Evolutionary conservation across 1,284 basidiomycete genomes (phyloP), one percentile per base, ranked within the genome.

Genomic region (Schizophyllum amplum): DNA sequence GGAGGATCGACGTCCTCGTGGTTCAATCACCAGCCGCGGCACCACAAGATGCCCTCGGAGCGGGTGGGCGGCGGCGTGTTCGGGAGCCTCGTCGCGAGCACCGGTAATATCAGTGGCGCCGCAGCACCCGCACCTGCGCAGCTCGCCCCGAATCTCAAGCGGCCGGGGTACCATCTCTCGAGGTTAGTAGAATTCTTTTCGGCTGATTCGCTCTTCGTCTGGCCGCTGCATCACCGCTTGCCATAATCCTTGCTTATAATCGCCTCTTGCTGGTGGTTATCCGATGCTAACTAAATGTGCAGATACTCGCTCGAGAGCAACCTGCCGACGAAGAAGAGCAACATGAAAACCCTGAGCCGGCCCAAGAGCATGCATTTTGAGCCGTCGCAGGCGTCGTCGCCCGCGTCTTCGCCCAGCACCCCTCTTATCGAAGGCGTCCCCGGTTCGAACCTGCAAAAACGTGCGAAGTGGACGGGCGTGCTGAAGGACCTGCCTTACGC

Each of bases 1-100:
- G 48, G 48, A 20, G 48, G 48, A 50, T 24, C 20, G 11, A 20
- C 13, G 48, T 50, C 48, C 4, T 49, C 55, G n/a, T 52, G 54
- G 17, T 51, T 24, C 24, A 26, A 57, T 54, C 51, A 60, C 55
- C 20, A 65, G 55, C 62, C 64, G 26, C 33, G 33, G 13, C 33
- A 42, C 33, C 33, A 42, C 13, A 42, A 42, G 33, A 42, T 13
- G 13, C 33, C 33, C 7, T 42, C 33, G 11, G 33, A 42, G 33
- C 63, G 73, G 13, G 86, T 74, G 57, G 79, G 75, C 5, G 88
- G 77, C 0, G 88, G 89, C 4, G 87, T 87, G 0, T 82, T 90
- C 63, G 89, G 87, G 11, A 80, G 85, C 5, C 76, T 92, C 51
- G 83, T 92, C 47, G 82, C 87, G 23, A 84, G 81, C 59, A 86